These are phyloP conservation scores for Diphasiastrum complanatum DNA, from an alignment of 83 land plant genomes.

Conservation along the genomic window DNA sequence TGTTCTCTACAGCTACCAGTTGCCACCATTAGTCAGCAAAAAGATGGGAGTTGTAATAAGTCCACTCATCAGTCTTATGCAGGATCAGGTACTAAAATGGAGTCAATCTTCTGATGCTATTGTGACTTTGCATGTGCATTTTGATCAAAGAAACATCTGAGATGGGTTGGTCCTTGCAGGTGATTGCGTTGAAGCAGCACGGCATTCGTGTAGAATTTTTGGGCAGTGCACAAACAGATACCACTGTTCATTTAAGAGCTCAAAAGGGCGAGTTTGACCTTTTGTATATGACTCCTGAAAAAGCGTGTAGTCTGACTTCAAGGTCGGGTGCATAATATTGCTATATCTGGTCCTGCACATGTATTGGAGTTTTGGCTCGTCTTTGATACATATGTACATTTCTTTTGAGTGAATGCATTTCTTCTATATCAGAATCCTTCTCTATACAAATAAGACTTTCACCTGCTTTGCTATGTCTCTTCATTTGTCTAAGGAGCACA, in stretches of 20 bases:
- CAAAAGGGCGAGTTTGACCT: conserved; percentile 49
- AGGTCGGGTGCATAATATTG: conserved; percentile 29
- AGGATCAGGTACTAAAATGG: conserved; percentile 55
- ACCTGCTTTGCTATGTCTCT: too few relatives aligned
- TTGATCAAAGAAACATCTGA: too few relatives aligned
- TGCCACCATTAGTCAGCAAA: conserved; percentile 51
- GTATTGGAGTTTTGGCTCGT: too few relatives aligned
- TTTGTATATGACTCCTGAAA: conserved; percentile 79
- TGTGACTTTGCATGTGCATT: too few relatives aligned
- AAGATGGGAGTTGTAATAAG: conserved; percentile 71
- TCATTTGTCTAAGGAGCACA: too few relatives aligned
- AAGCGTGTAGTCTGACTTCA: conserved; percentile 41
- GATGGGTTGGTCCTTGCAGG: too few relatives aligned
- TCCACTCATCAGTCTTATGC: conserved; percentile 77
- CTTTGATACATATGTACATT: too few relatives aligned
- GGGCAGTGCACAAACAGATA: conserved; percentile 52
- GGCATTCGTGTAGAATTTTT: conserved; percentile 67
- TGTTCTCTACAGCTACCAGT: conserved; percentile 51
- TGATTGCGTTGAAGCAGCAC: conserved; percentile 62
- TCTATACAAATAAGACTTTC: too few relatives aligned
- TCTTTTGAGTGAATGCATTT: too few relatives aligned
- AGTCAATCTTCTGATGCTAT: background rate
- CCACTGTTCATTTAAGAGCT: conserved; percentile 34
- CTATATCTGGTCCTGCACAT: too few relatives aligned
- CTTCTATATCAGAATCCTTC: too few relatives aligned